phyloP scores from a whole-genome alignment of 495 filamentous ascomycete species.

The Xylaria telfairii region DNA sequence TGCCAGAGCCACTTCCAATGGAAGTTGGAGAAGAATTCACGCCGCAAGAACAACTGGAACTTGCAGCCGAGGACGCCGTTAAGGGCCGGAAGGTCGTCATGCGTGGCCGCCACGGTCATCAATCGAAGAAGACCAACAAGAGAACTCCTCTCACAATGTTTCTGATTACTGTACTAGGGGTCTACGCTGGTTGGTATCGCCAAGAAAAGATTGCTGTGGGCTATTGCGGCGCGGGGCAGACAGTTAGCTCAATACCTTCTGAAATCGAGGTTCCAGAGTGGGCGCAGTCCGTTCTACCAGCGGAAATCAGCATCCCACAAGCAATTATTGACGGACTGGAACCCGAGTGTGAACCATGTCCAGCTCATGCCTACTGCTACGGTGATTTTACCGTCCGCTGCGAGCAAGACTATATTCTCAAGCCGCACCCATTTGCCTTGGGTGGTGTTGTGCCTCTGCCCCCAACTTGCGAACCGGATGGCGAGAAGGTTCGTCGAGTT shows the following conservation, averaged over 20 bases:
- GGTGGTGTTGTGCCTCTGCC: slow-evolving; percentile 82
- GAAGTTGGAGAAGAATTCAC: slow-evolving; percentile 90
- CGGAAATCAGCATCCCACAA: slow-evolving; percentile 57
- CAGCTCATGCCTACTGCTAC: slow-evolving; percentile 88
- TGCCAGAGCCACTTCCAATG: slow-evolving; percentile 45
- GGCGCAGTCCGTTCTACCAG: slow-evolving; percentile 41
- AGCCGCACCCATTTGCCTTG: slow-evolving; percentile 81
- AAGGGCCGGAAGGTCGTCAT: slow-evolving; percentile 42
- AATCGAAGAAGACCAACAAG: slow-evolving; percentile 38
- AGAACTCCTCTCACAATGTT: slow-evolving; percentile 69
- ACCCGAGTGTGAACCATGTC: slow-evolving; percentile 90
- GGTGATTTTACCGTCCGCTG: slow-evolving; percentile 76
- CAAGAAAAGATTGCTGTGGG: slow-evolving; percentile 94
- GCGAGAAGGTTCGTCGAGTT: slow-evolving; percentile 86
- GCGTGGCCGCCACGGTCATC: slow-evolving; percentile 31
- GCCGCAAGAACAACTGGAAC: slow-evolving; percentile 82
- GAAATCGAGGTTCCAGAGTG: slow-evolving; percentile 53
- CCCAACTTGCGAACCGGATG: slow-evolving; percentile 94
- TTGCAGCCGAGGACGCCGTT: slow-evolving; percentile 63
- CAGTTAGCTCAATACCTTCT: slow-evolving; percentile 48
- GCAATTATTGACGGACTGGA: slow-evolving; percentile 71
- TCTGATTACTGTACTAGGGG: slow-evolving; percentile 66
- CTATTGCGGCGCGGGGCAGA: slow-evolving; percentile 83
- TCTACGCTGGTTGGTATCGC: slow-evolving; percentile 83
- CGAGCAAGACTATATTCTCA: slow-evolving; percentile 84